These are phyloP conservation scores for Talaromyces islandicus DNA, from an alignment of 2,329 filamentous ascomycete species.

Conservation along the genomic window DNA sequence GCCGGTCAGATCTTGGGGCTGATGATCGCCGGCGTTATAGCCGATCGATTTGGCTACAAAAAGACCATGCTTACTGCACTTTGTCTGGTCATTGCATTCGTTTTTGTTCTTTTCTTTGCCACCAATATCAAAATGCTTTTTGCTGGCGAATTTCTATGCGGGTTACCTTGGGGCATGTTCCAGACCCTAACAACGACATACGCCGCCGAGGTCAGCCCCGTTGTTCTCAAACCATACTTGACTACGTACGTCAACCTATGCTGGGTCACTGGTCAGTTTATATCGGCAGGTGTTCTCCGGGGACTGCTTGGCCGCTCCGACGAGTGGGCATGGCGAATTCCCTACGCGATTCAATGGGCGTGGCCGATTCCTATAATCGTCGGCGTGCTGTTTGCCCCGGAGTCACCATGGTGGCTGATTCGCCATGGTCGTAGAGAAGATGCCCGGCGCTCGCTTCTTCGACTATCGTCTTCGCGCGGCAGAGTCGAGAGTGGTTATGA, in stretches of 20 bases:
- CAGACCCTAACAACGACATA: constrained; percentile 51
- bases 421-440: constrained; percentile 35
- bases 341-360: constrained; percentile 49
- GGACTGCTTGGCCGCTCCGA: constrained; percentile 32
- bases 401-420: constrained; percentile 49
- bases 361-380: constrained; percentile 44
- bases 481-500: constrained; percentile 31
- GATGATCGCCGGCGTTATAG: constrained; percentile 59
- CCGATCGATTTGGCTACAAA: constrained; percentile 46
- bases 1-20: constrained; percentile 63
- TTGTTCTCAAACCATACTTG: constrained; percentile 45
- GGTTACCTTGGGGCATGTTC: constrained; percentile 53
- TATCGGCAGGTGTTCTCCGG: constrained; percentile 44
- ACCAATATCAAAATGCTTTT: constrained; percentile 38
- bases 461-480: constrained; percentile 23
- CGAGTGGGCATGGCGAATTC: constrained; percentile 47
- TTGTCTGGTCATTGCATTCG: constrained; percentile 32
- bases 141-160: constrained; percentile 57
- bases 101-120: constrained; percentile 45
- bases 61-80: constrained; percentile 38
- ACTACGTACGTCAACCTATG: constrained; percentile 54
- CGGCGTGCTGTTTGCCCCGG: constrained; percentile 41
- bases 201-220: constrained; percentile 45
- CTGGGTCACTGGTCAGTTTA: constrained; percentile 53
- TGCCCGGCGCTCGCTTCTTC: constrained; percentile 33